Percentiles rank a stretch among this genome's conserved stretches.
Conservation (phyloP, 768 basidiomycete species). For the Ramaria sp. region DNA sequence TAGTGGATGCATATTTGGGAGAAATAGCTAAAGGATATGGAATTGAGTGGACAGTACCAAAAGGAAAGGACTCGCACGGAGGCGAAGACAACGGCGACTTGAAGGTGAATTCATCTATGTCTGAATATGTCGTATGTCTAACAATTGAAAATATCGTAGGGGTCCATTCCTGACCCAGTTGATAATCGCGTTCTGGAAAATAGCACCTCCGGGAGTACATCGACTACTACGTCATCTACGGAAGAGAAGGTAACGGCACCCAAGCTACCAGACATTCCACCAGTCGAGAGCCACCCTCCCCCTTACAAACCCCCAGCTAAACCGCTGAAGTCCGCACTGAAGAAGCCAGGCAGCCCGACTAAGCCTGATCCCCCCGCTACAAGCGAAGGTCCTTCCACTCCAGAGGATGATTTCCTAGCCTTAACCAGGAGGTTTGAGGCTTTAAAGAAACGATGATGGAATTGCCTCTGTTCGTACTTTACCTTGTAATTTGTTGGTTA, state of each 20-base stretch:
- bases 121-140: not conserved
- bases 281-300: slow-evolving; percentile 33
- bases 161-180: not conserved
- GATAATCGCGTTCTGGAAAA: slow-evolving; percentile 23
- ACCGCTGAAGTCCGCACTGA: slow-evolving; percentile 15
- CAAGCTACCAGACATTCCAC: slow-evolving; percentile 41
- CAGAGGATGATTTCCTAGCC: slow-evolving; percentile 64
- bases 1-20: slow-evolving; percentile 79
- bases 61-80: slow-evolving; percentile 19
- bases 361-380: not conserved
- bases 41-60: slow-evolving; percentile 42
- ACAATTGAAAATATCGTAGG: not conserved
- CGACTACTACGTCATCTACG: slow-evolving; percentile 22
- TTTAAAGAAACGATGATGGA: slow-evolving; percentile 62
- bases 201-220: slow-evolving; percentile 41
- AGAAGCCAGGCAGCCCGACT: slow-evolving; percentile 17
- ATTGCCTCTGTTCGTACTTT: too few species aligned
- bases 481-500: too few species aligned
- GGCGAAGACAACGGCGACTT: slow-evolving; percentile 22
- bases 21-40: slow-evolving; percentile 89
- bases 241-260: slow-evolving; percentile 17
- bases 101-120: not conserved
- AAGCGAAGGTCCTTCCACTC: slow-evolving; percentile 11
- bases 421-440: slow-evolving; percentile 75
- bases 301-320: slow-evolving; percentile 9